Conservation (phyloP, 805 yeast species). For the Yarrowia hollandica region DNA sequence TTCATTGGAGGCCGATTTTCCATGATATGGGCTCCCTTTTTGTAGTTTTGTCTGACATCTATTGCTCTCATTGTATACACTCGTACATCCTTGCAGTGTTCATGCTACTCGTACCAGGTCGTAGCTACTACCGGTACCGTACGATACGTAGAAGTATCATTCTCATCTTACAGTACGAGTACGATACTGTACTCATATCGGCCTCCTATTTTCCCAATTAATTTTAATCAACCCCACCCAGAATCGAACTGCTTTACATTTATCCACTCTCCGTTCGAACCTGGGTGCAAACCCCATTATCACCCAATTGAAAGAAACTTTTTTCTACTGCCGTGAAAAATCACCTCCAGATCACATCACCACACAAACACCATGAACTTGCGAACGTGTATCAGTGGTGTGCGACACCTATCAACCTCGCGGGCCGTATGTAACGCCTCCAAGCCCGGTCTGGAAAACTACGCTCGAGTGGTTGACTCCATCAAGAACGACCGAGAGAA, state of each 20-base stretch:
- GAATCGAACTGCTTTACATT: background rate
- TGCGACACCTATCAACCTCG: constrained; percentile 21
- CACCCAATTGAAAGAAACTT: background rate
- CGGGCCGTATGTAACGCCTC: constrained; percentile 18
- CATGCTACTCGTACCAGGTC: too few relatives aligned
- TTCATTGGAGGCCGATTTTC: too few relatives aligned
- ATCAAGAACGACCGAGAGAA: constrained; percentile 9
- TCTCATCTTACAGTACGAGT: too few relatives aligned
- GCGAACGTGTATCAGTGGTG: constrained; percentile 22
- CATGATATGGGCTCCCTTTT: too few relatives aligned
- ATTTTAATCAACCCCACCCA: background rate
- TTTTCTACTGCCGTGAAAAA: constrained; percentile 17
- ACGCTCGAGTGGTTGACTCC: constrained; percentile 28
- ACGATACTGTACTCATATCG: too few relatives aligned
- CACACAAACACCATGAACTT: constrained; percentile 9
- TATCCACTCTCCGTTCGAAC: background rate
- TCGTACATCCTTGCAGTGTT: too few relatives aligned
- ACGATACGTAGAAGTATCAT: too few relatives aligned
- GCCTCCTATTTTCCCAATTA: too few relatives aligned
- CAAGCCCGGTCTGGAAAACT: constrained; percentile 28
- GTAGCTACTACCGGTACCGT: too few relatives aligned
- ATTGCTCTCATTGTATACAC: too few relatives aligned
- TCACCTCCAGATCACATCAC: constrained; percentile 9
- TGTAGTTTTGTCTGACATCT: too few relatives aligned
- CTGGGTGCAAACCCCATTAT: background rate